Percentiles rank a stretch among this genome's conserved stretches.
phyloP scores from a whole-genome alignment of 768 basidiomycete genomes.

The Serendipita sp. region DNA sequence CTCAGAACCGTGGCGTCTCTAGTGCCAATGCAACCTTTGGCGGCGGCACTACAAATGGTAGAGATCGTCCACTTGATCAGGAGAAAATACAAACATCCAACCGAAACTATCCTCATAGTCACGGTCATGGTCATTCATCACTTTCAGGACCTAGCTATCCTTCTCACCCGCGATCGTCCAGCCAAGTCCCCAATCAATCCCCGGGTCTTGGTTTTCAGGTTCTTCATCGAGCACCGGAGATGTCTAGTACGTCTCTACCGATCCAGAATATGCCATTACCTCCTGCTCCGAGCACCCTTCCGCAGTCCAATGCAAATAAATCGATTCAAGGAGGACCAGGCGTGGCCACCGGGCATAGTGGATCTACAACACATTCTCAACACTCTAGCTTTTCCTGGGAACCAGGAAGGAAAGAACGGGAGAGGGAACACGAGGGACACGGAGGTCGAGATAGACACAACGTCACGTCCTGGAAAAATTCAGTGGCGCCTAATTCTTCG shows the following conservation, averaged over 20 bases:
- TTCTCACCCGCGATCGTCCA: background rate
- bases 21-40: slow-evolving; percentile 7
- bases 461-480: background rate
- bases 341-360: background rate
- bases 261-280: background rate
- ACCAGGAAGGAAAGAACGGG: background rate
- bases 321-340: background rate
- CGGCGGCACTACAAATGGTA: background rate
- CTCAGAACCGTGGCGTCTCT: background rate
- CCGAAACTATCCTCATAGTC: too few relatives aligned
- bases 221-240: background rate
- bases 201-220: background rate
- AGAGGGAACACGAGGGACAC: background rate
- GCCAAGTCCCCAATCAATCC: background rate
- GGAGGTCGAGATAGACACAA: background rate
- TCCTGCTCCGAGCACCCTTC: background rate
- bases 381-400: background rate
- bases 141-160: background rate
- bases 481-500: background rate
- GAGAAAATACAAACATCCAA: too few relatives aligned
- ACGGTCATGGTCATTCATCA: too few relatives aligned
- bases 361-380: background rate
- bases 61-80: too few relatives aligned
- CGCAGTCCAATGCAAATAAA: background rate
- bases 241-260: background rate